Conservation (phyloP, 2,329 filamentous ascomycete genomes). For the Juglanconis sp. region DNA sequence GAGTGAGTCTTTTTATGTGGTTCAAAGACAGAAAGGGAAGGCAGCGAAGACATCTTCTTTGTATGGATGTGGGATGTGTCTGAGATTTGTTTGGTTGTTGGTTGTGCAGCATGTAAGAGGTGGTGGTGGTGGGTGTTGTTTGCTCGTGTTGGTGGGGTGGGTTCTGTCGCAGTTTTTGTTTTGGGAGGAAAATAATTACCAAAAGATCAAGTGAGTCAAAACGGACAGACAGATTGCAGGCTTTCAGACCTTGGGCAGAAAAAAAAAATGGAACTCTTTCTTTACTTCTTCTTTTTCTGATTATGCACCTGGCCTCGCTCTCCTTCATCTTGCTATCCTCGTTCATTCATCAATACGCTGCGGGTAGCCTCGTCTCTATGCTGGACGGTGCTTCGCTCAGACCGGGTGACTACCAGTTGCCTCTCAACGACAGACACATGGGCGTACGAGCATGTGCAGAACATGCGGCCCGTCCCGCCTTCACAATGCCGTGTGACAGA, state of each 20-base stretch:
- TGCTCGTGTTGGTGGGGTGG: neutral
- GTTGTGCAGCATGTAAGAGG: neutral
- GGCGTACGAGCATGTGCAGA: too few species aligned
- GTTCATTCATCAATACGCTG: too few species aligned
- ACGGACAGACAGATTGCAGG: neutral
- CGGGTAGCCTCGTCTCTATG: too few species aligned
- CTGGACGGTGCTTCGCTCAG: neutral
- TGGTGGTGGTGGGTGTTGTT: neutral
- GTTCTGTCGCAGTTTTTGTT: neutral
- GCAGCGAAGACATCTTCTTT: neutral
- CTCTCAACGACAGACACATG: neutral
- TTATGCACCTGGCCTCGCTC: too few species aligned
- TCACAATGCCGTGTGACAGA: neutral
- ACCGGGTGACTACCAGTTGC: neutral
- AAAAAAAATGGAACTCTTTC: too few species aligned
- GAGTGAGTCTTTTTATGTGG: neutral
- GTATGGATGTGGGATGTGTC: neutral
- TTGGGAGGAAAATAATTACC: neutral
- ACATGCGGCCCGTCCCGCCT: neutral
- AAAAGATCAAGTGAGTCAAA: neutral
- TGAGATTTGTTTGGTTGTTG: neutral
- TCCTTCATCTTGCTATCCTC: too few species aligned
- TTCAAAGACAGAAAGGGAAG: neutral
- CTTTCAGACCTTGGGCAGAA: neutral
- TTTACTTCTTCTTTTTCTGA: too few species aligned